phyloP scores from a whole-genome alignment of 108 stramenopile species.

The Cyclotella choctawhatcheeana region DNA sequence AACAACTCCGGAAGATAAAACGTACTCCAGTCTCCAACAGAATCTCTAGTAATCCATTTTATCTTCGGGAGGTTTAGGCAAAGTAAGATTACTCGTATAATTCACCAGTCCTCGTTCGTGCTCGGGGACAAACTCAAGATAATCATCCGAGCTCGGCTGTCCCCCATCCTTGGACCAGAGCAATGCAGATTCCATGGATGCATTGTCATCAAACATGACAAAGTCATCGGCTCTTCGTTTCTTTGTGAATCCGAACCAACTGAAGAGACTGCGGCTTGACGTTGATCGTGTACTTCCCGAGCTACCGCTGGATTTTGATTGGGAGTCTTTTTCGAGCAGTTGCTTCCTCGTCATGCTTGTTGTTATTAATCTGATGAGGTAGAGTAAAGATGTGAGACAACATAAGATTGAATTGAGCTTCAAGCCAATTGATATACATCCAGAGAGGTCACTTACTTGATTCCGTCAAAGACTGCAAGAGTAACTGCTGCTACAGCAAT shows the following conservation, averaged over 20 bases:
- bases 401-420: neutral
- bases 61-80: constrained; percentile 37
- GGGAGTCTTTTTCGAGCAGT: neutral
- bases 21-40: too few relatives aligned
- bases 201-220: constrained; percentile 47
- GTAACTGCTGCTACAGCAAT: constrained; percentile 22
- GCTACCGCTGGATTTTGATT: neutral
- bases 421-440: neutral
- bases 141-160: constrained; percentile 44
- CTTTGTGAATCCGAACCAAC: constrained; percentile 29
- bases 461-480: constrained; percentile 26
- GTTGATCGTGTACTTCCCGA: neutral
- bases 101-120: constrained; percentile 38
- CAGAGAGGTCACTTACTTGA: constrained; percentile 20
- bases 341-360: neutral
- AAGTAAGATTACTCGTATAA: constrained; percentile 11
- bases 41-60: constrained; percentile 34
- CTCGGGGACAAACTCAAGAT: constrained; percentile 44
- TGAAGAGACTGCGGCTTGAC: constrained; percentile 7
- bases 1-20: too few relatives aligned
- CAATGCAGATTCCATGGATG: constrained; percentile 45
- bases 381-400: neutral
- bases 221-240: constrained; percentile 37
- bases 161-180: constrained; percentile 44
- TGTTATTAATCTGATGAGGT: neutral